phyloP scores from a whole-genome alignment of 2,329 filamentous ascomycete genomes.

The Raffaelea albimanens region DNA sequence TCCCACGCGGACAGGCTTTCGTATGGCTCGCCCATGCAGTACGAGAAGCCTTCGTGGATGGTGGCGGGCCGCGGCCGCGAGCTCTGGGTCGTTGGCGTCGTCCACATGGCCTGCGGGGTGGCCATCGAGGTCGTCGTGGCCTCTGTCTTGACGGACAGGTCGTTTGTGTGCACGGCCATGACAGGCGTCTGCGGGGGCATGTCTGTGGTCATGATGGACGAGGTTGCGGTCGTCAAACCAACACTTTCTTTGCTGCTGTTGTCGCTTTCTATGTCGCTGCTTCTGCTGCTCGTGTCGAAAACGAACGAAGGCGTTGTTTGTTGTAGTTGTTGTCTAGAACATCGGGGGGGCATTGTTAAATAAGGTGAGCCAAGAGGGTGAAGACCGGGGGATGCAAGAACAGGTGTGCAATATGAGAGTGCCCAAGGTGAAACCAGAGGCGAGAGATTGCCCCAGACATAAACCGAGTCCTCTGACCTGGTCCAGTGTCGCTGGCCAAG shows the following conservation, averaged over 20 bases:
- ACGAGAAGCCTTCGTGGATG: conserved; percentile 53
- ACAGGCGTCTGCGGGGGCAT: conserved; percentile 30
- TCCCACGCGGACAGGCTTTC: conserved; percentile 47
- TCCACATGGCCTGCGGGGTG: conserved; percentile 40
- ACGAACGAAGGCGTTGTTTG: conserved; percentile 36
- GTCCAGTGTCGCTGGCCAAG: background rate
- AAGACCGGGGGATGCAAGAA: background rate
- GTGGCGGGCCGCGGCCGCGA: conserved; percentile 46
- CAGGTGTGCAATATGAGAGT: too few relatives aligned
- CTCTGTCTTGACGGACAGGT: conserved; percentile 39
- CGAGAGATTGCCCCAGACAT: too few relatives aligned
- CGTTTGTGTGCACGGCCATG: conserved; percentile 41
- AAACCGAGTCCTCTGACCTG: background rate
- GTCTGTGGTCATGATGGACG: conserved; percentile 25
- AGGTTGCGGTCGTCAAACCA: background rate
- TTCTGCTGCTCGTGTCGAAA: conserved; percentile 38
- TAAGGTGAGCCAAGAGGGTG: conserved; percentile 16
- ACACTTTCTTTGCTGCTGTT: too few relatives aligned
- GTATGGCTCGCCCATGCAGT: conserved; percentile 45
- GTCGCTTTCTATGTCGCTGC: conserved; percentile 11
- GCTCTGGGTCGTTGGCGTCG: conserved; percentile 42
- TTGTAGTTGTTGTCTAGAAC: conserved; percentile 28
- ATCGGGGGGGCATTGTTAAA: conserved; percentile 9
- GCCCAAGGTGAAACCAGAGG: too few relatives aligned
- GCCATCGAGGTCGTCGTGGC: conserved; percentile 22